Conservation (phyloP, 495 filamentous ascomycete genomes). For the Penicillium ucsense region DNA sequence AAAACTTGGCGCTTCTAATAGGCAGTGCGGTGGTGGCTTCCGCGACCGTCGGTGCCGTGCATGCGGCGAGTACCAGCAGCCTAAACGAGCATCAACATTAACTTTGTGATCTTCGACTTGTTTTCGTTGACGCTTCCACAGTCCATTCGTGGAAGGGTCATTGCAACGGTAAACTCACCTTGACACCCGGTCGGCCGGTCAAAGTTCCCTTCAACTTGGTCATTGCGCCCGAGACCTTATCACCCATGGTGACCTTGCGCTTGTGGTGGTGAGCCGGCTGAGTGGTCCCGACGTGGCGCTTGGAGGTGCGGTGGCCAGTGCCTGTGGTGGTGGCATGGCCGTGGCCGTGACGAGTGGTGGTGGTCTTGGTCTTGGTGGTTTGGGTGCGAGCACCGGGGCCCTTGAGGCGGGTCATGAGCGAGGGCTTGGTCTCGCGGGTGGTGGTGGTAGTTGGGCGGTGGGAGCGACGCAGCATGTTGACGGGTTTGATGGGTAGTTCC, state of each 20-base stretch:
- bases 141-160: no score
- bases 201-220: conserved; percentile 55
- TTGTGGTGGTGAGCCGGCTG: conserved; percentile 44
- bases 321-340: not conserved
- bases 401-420: conserved; percentile 21
- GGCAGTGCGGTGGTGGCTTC: conserved; percentile 23
- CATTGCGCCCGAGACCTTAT: conserved; percentile 62
- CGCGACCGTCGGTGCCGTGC: conserved; percentile 61
- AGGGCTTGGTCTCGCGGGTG: conserved; percentile 41
- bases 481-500: not conserved
- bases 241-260: conserved; percentile 48
- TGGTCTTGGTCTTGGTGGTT: conserved; percentile 22
- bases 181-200: conserved; percentile 51
- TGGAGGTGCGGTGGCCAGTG: not conserved
- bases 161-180: conserved; percentile 28
- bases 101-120: no score
- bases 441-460: conserved; percentile 16
- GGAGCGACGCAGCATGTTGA: conserved; percentile 21
- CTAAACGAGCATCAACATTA: conserved; percentile 18
- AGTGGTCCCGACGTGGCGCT: conserved; percentile 5
- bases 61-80: conserved; percentile 63
- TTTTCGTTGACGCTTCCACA: no score
- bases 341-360: conserved; percentile 6
- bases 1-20: conserved; percentile 2
- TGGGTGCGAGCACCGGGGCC: conserved; percentile 16